Base-by-base conservation (phyloP, 208 protist species). In the Trypanosoma caninum region DNA sequence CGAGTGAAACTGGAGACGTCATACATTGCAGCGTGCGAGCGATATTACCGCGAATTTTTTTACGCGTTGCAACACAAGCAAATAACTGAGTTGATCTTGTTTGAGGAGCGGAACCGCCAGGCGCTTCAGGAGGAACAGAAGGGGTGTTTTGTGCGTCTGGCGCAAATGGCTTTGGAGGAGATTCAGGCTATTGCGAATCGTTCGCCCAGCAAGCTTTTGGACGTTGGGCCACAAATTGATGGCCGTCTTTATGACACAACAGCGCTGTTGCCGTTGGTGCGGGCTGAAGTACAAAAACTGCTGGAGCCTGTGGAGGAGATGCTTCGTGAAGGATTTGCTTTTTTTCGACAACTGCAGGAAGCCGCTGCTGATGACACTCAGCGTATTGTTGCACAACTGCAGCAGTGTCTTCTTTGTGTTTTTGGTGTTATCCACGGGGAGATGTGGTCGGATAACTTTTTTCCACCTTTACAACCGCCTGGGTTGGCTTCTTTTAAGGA, bases 301-400 rank as follows among this genome's bases (percentile, higher is more conserved):
- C 20, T 61, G 7, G 42, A 51, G 28, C 56, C 41, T n/a, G 16
- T 61, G 30, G 42, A 61, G 18, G 2, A 61, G 33, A 37, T 61
- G n/a, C 52, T 42, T 50, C 16, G 20, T 52, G 30, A 48, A 27
- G 45, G 13, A 27, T 25, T 61, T 27, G 27, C 18, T 3, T 6
- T 27, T n/a, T 30, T 61, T 51, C 11, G 52, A 34, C 50, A 37
- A 33, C 42, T 52, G 41, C 9, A 31, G 28, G 42, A 51, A n/a
- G 8, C 9, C 23, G 25, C 11, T 11, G 27, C 9, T 18, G 18
- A n/a, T 27, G 40, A 27, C 28, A 35, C 9, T 41, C 30, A 61
- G n/a, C 18, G 7, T 38, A 52, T 61, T 52, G 18, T 61, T 27
- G 25, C 56, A 50, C 45, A 18, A 41, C 25, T 61, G 11, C 42